These are phyloP conservation scores for Chernovozyma sophiae-reginae DNA, from an alignment of 1,139 yeast genomes.

Conservation along the genomic window DNA sequence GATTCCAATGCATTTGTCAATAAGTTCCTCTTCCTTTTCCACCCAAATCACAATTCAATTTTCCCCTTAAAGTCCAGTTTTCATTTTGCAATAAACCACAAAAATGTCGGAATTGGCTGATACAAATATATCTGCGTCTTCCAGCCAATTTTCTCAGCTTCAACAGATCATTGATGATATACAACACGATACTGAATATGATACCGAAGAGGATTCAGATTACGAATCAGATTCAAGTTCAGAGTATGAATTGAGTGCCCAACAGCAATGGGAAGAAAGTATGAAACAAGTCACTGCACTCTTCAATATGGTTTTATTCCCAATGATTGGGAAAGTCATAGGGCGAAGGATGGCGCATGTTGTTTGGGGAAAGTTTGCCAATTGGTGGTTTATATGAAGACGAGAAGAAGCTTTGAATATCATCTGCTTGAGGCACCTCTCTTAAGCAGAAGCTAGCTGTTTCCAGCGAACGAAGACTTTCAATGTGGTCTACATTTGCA, in stretches of 20 bases:
- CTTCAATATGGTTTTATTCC: slow-evolving; percentile 56
- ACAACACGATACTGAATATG: not conserved
- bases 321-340: slow-evolving; percentile 64
- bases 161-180: not conserved
- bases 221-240: slow-evolving; percentile 11
- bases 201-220: slow-evolving; percentile 11
- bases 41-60: too few relatives aligned
- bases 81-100: too few relatives aligned
- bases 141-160: not conserved
- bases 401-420: too few relatives aligned
- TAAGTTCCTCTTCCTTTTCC: too few relatives aligned
- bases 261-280: slow-evolving; percentile 80
- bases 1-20: too few relatives aligned
- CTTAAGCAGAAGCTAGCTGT: not conserved
- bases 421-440: too few relatives aligned
- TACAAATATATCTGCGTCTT: not conserved
- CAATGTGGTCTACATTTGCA: not conserved
- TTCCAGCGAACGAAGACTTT: too few relatives aligned
- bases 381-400: slow-evolving; percentile 24
- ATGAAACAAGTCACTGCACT: slow-evolving; percentile 56
- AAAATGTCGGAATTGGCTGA: not conserved
- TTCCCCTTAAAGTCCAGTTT: too few relatives aligned
- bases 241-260: slow-evolving; percentile 39
- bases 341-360: slow-evolving; percentile 60
- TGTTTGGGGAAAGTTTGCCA: slow-evolving; percentile 31